Evolutionary conservation across 75 land plant species (phyloP).

Genomic region (Picea sitchensis): DNA sequence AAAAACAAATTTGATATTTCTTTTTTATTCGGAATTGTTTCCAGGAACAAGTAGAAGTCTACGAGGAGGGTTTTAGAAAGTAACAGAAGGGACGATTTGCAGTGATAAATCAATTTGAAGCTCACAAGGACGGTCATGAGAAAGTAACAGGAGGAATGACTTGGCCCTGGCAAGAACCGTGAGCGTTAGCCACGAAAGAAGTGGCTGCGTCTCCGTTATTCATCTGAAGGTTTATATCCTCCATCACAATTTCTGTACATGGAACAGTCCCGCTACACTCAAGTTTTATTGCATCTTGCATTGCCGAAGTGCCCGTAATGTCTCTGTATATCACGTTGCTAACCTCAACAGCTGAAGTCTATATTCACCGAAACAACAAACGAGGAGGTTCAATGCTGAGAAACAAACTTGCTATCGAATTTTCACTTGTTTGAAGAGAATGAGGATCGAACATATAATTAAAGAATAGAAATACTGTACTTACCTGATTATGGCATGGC

Average conservation of each 20-base stretch:
- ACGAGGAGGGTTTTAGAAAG: too few relatives aligned
- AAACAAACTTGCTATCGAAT: too few relatives aligned
- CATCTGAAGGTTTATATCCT: not conserved
- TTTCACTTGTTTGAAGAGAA: too few relatives aligned
- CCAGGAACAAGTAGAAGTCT: too few relatives aligned
- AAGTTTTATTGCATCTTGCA: slow-evolving; percentile 21
- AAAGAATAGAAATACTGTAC: too few relatives aligned
- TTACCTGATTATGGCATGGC: slow-evolving; percentile 9
- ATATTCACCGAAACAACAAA: not conserved
- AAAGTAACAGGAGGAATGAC: slow-evolving; percentile 9
- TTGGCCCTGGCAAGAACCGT: slow-evolving; percentile 15
- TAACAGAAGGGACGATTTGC: too few relatives aligned
- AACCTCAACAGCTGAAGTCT: slow-evolving; percentile 38
- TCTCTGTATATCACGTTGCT: slow-evolving; percentile 24
- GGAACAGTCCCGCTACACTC: slow-evolving; percentile 33
- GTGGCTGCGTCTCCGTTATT: slow-evolving; percentile 29
- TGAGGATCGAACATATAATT: too few relatives aligned
- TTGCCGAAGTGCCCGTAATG: slow-evolving; percentile 38
- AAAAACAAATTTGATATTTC: too few relatives aligned
- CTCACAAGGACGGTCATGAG: too few relatives aligned
- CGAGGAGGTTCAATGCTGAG: too few relatives aligned
- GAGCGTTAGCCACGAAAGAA: slow-evolving; percentile 21
- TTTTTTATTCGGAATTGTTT: too few relatives aligned
- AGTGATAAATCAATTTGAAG: too few relatives aligned
- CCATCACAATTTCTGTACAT: slow-evolving; percentile 2